A percentile compares a stretch with the other conserved stretches of the same genome.
Conservation (phyloP, 495 filamentous ascomycete species). For the Hyaloscypha bicolor region DNA sequence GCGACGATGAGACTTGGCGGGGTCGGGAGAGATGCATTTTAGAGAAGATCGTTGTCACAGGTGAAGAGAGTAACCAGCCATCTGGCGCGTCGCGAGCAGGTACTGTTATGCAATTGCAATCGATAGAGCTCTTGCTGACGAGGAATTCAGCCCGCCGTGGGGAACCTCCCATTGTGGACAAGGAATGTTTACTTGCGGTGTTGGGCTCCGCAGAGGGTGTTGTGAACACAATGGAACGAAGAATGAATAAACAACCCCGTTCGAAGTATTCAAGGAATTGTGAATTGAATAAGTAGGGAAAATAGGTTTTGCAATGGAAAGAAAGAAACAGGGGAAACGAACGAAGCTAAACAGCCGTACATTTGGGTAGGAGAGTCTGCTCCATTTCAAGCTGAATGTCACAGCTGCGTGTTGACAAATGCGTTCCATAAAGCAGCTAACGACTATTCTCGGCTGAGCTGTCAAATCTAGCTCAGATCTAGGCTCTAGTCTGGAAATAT, state of each 20-base stretch:
- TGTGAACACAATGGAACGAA: background rate
- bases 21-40: slow-evolving; percentile 4
- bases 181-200: background rate
- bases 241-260: background rate
- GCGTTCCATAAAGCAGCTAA: background rate
- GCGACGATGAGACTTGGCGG: background rate
- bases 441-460: background rate
- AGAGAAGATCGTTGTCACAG: slow-evolving; percentile 1
- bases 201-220: background rate
- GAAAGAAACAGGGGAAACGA: background rate
- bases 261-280: no score
- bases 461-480: slow-evolving; percentile 1
- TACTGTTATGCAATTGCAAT: slow-evolving; percentile 4
- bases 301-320: background rate
- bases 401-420: background rate
- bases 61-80: slow-evolving; percentile 8
- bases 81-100: background rate
- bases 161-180: background rate
- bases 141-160: slow-evolving; percentile 1
- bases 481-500: background rate
- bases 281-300: background rate
- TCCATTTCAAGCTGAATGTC: background rate
- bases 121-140: background rate
- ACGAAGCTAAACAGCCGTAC: background rate
- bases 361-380: background rate